Evolutionary conservation across 140 eudicot genomes (phyloP), one percentile per base, ranked within the genome.

Genomic region (Cichorium intybus): DNA sequence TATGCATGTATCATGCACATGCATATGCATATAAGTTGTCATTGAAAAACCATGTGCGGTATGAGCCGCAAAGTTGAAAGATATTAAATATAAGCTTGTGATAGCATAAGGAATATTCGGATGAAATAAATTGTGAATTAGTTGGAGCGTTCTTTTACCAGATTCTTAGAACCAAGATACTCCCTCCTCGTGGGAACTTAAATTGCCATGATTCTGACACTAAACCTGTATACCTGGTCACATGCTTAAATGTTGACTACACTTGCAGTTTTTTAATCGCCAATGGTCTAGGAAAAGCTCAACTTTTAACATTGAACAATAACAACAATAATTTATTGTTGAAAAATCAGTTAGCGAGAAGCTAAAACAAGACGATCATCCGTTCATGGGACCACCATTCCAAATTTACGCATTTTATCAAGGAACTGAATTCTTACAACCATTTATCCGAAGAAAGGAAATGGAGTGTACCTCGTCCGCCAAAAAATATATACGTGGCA

Each of bases 121-220:
- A 66, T 35, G 52, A 62, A 58, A 74, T 66, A 39, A 34, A 56
- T 66, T 11, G 26, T 49, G 18, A 33, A n/a, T n/a, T n/a, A 69
- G 58, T 49, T n/a, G 54, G 56, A 67, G 69, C 49, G 18, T 74
- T 66, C 58, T 59, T 56, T 20, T 26, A 49, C 68, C 57, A 66
- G 63, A 74, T 66, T 50, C 60, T 27, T 58, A 64, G 74, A 74
- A 74, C 68, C 67, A 66, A 66, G 73, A 74, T 74, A 56, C 62
- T 56, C 74, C 68, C 14, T 47, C 68, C 62, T 29, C 56, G 46
- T 74, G 68, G 68, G 79, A 66, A 50, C 56, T 57, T 65, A 3
- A 48, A 2, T 66, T 14, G 49, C n/a, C 9, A 43, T 31, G 53
- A 18, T 56, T 64, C 78, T 52, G 59, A 62, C 77, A 73, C 67